phyloP scores from a whole-genome alignment of 352 stramenopile species.

The Pythium phragmitis region DNA sequence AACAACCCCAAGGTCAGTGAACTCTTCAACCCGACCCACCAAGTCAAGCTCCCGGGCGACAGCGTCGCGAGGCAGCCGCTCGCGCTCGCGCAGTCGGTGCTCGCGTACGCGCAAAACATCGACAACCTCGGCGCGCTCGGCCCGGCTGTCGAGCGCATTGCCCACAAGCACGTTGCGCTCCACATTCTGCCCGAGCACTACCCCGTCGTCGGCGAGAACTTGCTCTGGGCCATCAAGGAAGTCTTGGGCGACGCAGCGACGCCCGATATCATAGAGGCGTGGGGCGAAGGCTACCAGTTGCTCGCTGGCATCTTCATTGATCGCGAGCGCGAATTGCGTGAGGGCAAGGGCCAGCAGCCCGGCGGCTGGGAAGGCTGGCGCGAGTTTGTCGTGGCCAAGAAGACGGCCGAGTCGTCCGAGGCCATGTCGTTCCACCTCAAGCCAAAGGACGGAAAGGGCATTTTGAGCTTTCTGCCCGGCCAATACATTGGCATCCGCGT shows the following conservation, averaged over 20 bases:
- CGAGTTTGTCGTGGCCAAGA: conserved; percentile 52
- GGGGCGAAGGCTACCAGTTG: conserved; percentile 55
- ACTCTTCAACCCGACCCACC: conserved; percentile 77
- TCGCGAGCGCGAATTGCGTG: conserved; percentile 45
- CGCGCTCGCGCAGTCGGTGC: conserved; percentile 54
- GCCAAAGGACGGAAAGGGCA: conserved; percentile 33
- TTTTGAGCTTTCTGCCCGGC: conserved; percentile 49
- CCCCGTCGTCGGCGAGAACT: conserved; percentile 52
- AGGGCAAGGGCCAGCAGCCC: conserved; percentile 27
- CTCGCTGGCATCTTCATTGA: conserved; percentile 65
- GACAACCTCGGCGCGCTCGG: conserved; percentile 49
- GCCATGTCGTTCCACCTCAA: conserved; percentile 60
- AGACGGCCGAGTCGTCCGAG: conserved; percentile 48
- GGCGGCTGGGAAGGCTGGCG: conserved; percentile 61
- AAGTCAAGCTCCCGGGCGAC: conserved; percentile 39
- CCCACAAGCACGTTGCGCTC: conserved; percentile 61
- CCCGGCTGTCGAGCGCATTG: conserved; percentile 54
- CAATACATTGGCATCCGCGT: conserved; percentile 63
- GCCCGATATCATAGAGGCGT: conserved; percentile 55
- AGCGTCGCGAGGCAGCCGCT: conserved; percentile 41
- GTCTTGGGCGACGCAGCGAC: conserved; percentile 55
- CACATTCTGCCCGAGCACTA: conserved; percentile 72
- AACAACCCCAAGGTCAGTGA: conserved; percentile 58
- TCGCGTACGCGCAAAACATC: conserved; percentile 62
- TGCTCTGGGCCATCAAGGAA: conserved; percentile 55